Conservation (phyloP, 2,329 filamentous ascomycete genomes). For the Curvularia lunata region DNA sequence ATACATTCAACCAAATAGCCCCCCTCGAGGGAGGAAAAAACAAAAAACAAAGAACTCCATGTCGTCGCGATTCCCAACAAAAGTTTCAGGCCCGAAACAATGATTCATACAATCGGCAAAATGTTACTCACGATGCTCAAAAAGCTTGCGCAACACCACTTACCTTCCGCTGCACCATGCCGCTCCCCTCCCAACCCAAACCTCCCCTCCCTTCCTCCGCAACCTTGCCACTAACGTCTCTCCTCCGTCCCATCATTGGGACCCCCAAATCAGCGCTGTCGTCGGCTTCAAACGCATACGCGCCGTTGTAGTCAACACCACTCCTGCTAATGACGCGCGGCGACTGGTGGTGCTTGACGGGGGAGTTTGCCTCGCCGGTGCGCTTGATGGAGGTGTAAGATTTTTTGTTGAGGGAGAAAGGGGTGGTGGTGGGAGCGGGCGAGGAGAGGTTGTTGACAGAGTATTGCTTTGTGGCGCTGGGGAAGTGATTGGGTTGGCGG, state of each 20-base stretch:
- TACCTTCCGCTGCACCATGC: conserved; percentile 50
- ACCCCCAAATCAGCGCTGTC: conserved; percentile 31
- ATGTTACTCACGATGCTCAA: not conserved
- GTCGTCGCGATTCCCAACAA: too few relatives aligned
- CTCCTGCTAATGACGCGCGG: conserved; percentile 55
- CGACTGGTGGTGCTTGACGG: conserved; percentile 42
- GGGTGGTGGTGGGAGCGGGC: conserved; percentile 8
- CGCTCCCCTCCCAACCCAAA: conserved; percentile 36
- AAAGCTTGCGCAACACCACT: conserved; percentile 43
- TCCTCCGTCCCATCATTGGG: conserved; percentile 23
- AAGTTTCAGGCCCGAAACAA: not conserved
- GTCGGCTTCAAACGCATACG: conserved; percentile 38
- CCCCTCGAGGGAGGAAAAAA: too few relatives aligned
- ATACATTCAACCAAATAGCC: too few relatives aligned
- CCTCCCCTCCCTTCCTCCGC: conserved; percentile 71
- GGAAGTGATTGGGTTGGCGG: conserved; percentile 27
- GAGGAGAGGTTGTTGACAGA: conserved; percentile 14
- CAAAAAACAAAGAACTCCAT: too few relatives aligned
- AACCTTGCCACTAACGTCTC: conserved; percentile 73
- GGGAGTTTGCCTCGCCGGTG: conserved; percentile 41
- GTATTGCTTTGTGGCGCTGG: conserved; percentile 42
- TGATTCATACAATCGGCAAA: not conserved
- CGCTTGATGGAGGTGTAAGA: conserved; percentile 40
- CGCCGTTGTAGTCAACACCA: conserved; percentile 55
- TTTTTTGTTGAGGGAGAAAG: conserved; percentile 45